These are phyloP conservation scores for Hagleromyces aurorensis DNA, from an alignment of 805 yeast genomes.

Conservation along the genomic window DNA sequence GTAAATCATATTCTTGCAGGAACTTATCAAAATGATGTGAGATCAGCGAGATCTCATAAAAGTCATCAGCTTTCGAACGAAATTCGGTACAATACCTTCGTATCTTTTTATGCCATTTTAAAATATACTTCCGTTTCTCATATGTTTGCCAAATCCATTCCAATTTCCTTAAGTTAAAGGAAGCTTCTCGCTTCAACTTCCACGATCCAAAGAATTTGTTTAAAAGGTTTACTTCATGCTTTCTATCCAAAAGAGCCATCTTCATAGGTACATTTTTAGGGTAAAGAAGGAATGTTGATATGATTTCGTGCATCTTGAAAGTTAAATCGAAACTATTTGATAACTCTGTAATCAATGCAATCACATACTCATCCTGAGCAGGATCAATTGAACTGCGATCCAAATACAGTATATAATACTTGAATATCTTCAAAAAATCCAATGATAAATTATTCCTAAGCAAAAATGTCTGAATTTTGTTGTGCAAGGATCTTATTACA, in stretches of 20 bases:
- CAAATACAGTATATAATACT: conserved; percentile 14
- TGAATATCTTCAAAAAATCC: conserved; percentile 22
- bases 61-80: conserved; percentile 10
- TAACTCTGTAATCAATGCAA: conserved; percentile 18
- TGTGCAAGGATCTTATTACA: conserved; percentile 14
- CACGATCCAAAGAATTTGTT: conserved; percentile 13
- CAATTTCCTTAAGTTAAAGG: conserved; percentile 8
- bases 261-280: conserved; percentile 22
- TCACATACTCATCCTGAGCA: conserved; percentile 16
- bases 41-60: conserved; percentile 12
- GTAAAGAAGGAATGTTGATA: conserved; percentile 15
- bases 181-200: conserved; percentile 10
- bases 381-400: conserved; percentile 17
- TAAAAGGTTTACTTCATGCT: conserved; percentile 3
- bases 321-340: conserved; percentile 13
- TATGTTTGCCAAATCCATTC: conserved; percentile 13
- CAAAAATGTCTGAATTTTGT: conserved; percentile 21
- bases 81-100: conserved; percentile 3
- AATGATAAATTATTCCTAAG: conserved; percentile 19
- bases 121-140: conserved; percentile 8
- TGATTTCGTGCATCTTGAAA: conserved; percentile 12
- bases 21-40: conserved; percentile 15
- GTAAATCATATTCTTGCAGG: conserved; percentile 11
- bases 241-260: conserved; percentile 16
- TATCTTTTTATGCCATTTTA: conserved; percentile 9